Evolutionary conservation across 495 filamentous ascomycete genomes (phyloP), one percentile per base, ranked within the genome.

Genomic region (Copromyces sp.): DNA sequence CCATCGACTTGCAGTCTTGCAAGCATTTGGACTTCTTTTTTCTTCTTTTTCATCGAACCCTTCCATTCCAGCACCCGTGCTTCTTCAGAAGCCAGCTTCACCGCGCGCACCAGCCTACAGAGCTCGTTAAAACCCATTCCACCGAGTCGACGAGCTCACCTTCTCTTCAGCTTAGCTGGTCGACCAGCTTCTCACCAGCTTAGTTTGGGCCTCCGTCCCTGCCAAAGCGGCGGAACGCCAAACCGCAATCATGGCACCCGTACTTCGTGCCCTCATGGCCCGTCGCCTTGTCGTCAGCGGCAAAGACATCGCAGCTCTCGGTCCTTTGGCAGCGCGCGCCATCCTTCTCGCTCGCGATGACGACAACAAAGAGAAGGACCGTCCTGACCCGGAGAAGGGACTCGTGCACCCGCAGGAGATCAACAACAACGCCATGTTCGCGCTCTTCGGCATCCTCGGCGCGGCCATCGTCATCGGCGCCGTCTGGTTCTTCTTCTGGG

Each of bases 401-500:
- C 81, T 88, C 11, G 82, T 91, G 29, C 81, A 85, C 53, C 90
- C 93, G 1, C 77, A 83, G n/a, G 80, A 86, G 69, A 92, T 97
- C 84, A 94, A 95, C 83, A 97, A 95, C 85, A 88, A 89, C 20
- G 92, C 88, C 69, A 85, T 97, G 69, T 89, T 97, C 79, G 90
- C 89, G 8, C 84, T 98, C 4, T 97, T 99, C 77, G 96, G 91
- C 9, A 78, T 98, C 38, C 86, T 98, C 70, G 93, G 93, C 39
- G 90, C 88, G 3, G 89, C 83, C 24, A 91, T 98, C 79, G 93
- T 94, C 39, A 73, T 94, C 29, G 88, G 86, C 0, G 85, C 82
- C 29, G 92, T 98, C 74, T 99, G 95, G 95, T 97, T 98, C 84
- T 99, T 98, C 87, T 97, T 98, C 88, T 96, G 92, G 92, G 94